Percentiles rank a stretch among this genome's conserved stretches.
phyloP scores from a whole-genome alignment of 192 early-diverging fungal genomes.

The Linderina pennispora region DNA sequence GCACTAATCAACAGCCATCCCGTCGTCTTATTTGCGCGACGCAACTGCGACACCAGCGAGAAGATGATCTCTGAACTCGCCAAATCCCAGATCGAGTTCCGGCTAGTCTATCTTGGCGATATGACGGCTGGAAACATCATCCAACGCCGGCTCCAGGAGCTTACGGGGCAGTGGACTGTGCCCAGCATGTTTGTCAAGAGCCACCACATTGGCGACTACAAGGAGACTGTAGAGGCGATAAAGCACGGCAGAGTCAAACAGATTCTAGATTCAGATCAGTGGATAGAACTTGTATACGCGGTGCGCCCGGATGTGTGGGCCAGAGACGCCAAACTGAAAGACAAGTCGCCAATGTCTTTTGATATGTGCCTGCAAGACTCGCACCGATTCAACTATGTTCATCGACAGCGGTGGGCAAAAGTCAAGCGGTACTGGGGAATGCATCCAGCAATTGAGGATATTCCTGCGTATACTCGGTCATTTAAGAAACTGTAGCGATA shows the following conservation, averaged over 20 bases:
- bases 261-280: constrained; percentile 12
- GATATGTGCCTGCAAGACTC: constrained; percentile 32
- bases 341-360: constrained; percentile 29
- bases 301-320: constrained; percentile 22
- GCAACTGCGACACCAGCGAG: constrained; percentile 10
- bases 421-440: constrained; percentile 32
- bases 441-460: constrained; percentile 32
- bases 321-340: constrained; percentile 10
- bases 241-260: constrained; percentile 8
- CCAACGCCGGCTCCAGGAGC: constrained; percentile 31
- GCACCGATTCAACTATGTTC: constrained; percentile 27
- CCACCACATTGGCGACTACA: constrained; percentile 24
- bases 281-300: constrained; percentile 26
- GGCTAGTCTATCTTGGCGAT: constrained; percentile 23
- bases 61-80: constrained; percentile 5
- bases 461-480: constrained; percentile 1
- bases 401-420: constrained; percentile 26
- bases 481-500: not conserved
- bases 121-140: constrained; percentile 16
- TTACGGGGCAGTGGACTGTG: constrained; percentile 37
- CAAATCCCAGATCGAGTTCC: constrained; percentile 3
- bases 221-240: constrained; percentile 6
- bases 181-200: constrained; percentile 37
- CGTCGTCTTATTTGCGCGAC: constrained; percentile 27
- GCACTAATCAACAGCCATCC: constrained; percentile 32